Evolutionary conservation across 257 asterid genomes (phyloP), one percentile per base, ranked within the genome.

Genomic region (Scutellaria galericulata): DNA sequence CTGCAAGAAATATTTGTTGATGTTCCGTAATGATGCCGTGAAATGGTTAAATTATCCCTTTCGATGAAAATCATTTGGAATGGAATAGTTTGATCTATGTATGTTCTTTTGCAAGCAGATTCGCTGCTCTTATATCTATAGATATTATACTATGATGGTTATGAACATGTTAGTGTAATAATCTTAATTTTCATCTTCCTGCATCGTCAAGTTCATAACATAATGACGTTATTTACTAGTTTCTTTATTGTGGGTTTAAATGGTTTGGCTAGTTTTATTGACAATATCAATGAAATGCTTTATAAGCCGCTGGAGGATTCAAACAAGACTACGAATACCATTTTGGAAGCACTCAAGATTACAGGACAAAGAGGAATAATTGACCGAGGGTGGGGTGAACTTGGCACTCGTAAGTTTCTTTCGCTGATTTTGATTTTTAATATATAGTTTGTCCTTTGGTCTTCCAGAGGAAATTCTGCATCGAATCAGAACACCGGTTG

Each of bases 341-440:
- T 95, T 70, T 79, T 92, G 91, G 99, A 92, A 70, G 94, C 99
- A 44, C 72, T 95, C 75, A 84, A 80, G 79, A 87, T 59, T 79
- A 90, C 98, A 9, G 96, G 96, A 37, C 97, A 95, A 78, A 83
- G 99, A 80, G 99, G 98, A 77, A 95, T 95, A 77, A 88, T 95
- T 48, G 98, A 92, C 83, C 90, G 93, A 64, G 99, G 99, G 70
- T 95, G 99, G 99, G 99, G 99, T 48, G 94, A 90, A 72, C 98
- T 95, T 74, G 99, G 99, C 61, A 73, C 85, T 70, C 58, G 99
- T 92, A 87, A 85, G 98, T 88, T 52, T 78, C 52, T 66, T 40
- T 68, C 57, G 3, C 63, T 14, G 35, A 12, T 74, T 54, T 68
- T 11, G 2, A 22, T 67, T 54, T 55, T 73, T 69, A 15, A 31